phyloP scores from a whole-genome alignment of 352 stramenopile species.

The Globisporangium paroecandrum region DNA sequence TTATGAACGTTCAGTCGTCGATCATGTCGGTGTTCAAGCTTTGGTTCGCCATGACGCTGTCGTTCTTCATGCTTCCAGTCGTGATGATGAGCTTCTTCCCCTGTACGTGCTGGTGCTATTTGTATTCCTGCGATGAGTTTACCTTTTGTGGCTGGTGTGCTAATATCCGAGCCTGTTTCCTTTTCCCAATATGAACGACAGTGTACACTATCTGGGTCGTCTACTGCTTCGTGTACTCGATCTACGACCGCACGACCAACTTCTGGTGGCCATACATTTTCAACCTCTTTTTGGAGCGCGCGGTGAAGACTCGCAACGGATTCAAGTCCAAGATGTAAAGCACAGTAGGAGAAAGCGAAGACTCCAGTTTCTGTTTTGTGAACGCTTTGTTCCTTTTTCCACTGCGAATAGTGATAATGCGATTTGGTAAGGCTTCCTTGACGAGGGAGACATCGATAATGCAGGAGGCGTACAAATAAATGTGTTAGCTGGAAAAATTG shows the following conservation, averaged over 20 bases:
- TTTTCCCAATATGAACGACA: conserved; percentile 17
- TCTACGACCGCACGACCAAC: conserved; percentile 81
- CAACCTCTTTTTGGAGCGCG: conserved; percentile 66
- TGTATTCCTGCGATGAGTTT: neutral
- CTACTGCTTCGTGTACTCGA: conserved; percentile 81
- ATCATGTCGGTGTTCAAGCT: conserved; percentile 61
- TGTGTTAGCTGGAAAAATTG: neutral
- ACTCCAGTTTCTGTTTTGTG: neutral
- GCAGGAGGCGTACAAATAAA: neutral
- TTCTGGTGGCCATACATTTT: conserved; percentile 87
- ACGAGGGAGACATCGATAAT: neutral
- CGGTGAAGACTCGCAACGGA: conserved; percentile 51
- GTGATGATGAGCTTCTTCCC: conserved; percentile 81
- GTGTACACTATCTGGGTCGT: conserved; percentile 79
- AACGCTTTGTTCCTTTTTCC: neutral
- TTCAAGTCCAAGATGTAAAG: conserved; percentile 34
- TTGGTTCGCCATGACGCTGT: conserved; percentile 65
- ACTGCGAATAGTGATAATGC: conserved; percentile 2
- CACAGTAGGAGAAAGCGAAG: neutral
- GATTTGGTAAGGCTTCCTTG: neutral
- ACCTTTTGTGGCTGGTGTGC: neutral
- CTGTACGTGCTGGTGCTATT: conserved; percentile 32
- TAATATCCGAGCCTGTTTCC: neutral
- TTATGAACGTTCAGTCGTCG: conserved; percentile 40
- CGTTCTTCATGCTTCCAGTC: conserved; percentile 62